These are phyloP conservation scores for Echites panduratus DNA, from an alignment of 257 asterid species.

Conservation along the genomic window DNA sequence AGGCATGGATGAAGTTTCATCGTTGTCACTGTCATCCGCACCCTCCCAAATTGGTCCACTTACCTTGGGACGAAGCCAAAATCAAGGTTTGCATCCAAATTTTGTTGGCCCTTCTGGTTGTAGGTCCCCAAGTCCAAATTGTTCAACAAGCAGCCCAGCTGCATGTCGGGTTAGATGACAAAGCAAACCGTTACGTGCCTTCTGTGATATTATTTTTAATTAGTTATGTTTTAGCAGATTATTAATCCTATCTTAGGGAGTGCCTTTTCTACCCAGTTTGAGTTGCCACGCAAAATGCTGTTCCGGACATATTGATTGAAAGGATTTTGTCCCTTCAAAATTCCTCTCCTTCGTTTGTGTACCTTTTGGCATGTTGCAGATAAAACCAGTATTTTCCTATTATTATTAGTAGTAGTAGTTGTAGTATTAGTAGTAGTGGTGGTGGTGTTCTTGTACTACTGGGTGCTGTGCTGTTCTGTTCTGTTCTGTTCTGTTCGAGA, in stretches of 20 bases:
- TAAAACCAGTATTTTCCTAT: background rate
- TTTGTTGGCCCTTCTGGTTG: constrained; percentile 59
- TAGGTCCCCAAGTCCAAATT: constrained; percentile 57
- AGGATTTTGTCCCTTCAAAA: no score
- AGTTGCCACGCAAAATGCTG: constrained; percentile 3
- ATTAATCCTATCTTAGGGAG: background rate
- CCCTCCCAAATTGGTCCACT: constrained; percentile 43
- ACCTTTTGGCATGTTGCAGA: background rate
- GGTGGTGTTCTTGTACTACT: background rate
- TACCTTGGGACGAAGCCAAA: constrained; percentile 50
- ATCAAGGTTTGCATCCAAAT: constrained; percentile 57
- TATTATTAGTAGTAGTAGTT: background rate
- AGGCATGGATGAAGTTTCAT: constrained; percentile 48
- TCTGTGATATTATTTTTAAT: constrained; percentile 7
- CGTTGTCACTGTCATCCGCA: constrained; percentile 41
- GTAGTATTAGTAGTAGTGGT: no score
- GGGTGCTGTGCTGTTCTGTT: no score
- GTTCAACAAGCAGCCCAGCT: constrained; percentile 72
- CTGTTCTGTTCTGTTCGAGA: no score
- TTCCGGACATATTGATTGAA: background rate
- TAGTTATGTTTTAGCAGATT: background rate
- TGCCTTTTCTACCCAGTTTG: background rate
- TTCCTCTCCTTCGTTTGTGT: background rate
- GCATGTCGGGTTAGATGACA: constrained; percentile 77
- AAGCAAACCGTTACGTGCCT: constrained; percentile 4